phyloP scores from a whole-genome alignment of 75 land plant species.

The Sequoia sempervirens region DNA sequence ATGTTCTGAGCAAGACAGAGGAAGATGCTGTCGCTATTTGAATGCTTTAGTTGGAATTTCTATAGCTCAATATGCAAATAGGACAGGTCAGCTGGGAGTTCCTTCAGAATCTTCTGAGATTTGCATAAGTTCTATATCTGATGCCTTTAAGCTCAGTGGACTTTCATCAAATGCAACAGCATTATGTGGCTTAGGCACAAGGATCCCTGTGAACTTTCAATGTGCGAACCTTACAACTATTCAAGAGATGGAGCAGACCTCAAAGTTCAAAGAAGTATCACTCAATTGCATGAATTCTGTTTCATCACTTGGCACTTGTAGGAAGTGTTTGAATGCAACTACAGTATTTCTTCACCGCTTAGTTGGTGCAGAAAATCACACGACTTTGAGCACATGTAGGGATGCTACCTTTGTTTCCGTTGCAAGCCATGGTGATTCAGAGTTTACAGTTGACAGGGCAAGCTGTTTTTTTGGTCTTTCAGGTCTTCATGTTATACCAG shows the following conservation, averaged over 20 bases:
- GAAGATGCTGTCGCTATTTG: slow-evolving; percentile 65
- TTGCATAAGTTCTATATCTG: slow-evolving; percentile 38
- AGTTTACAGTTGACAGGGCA: slow-evolving; percentile 44
- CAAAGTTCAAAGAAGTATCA: slow-evolving; percentile 45
- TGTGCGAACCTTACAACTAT: slow-evolving; percentile 48
- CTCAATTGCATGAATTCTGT: slow-evolving; percentile 39
- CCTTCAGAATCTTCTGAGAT: slow-evolving; percentile 35
- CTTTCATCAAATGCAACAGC: slow-evolving; percentile 41
- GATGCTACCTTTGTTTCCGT: slow-evolving; percentile 72
- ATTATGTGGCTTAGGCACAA: slow-evolving; percentile 65
- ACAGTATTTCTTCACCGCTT: slow-evolving; percentile 46
- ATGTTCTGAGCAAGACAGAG: slow-evolving; percentile 44
- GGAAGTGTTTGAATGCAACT: slow-evolving; percentile 53
- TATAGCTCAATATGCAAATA: slow-evolving; percentile 53
- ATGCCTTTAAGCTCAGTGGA: slow-evolving; percentile 43
- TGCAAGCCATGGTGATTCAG: slow-evolving; percentile 46
- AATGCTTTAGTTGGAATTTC: slow-evolving; percentile 69
- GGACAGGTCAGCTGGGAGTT: slow-evolving; percentile 53
- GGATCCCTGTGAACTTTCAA: slow-evolving; percentile 48
- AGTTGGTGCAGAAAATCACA: slow-evolving; percentile 35
- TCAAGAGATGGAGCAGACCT: slow-evolving; percentile 52
- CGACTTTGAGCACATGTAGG: slow-evolving; percentile 54
- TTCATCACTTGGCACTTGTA: slow-evolving; percentile 27
- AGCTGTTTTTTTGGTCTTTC: slow-evolving; percentile 67
- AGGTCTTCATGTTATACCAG: slow-evolving; percentile 33